These are phyloP conservation scores for Vitis rotundifolia DNA, from an alignment of 164 flowering plant genomes.

Conservation along the genomic window DNA sequence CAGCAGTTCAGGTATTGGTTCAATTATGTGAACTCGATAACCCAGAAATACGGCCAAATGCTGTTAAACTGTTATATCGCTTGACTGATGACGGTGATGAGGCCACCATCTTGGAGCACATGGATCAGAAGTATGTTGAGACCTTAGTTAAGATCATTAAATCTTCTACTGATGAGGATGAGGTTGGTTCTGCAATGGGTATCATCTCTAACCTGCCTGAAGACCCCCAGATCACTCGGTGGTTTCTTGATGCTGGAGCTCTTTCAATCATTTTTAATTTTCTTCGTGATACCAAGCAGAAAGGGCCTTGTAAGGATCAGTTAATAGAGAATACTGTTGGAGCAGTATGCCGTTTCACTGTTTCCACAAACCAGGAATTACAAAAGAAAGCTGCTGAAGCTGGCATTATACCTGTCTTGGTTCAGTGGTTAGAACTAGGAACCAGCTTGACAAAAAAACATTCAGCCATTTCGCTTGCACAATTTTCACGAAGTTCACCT, in stretches of 20 bases:
- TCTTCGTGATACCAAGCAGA: constrained; percentile 24
- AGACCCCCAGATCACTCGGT: constrained; percentile 38
- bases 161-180: constrained; percentile 49
- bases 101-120: constrained; percentile 39
- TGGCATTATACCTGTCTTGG: constrained; percentile 49
- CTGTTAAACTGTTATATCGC: constrained; percentile 58
- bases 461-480: constrained; percentile 58
- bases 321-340: constrained; percentile 59
- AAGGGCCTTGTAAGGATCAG: constrained; percentile 25
- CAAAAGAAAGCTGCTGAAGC: constrained; percentile 56
- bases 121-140: constrained; percentile 39
- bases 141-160: constrained; percentile 42
- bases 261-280: constrained; percentile 29
- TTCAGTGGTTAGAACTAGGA: constrained; percentile 49
- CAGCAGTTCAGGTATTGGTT: constrained; percentile 49
- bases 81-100: constrained; percentile 45
- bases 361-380: constrained; percentile 40
- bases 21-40: constrained; percentile 50
- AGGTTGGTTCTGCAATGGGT: constrained; percentile 57
- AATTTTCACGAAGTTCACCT: constrained; percentile 50
- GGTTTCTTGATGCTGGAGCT: constrained; percentile 57
- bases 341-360: constrained; percentile 51
- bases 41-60: constrained; percentile 42
- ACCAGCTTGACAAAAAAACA: constrained; percentile 40
- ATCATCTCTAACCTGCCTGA: constrained; percentile 56